These are phyloP conservation scores for Rhynchospora pubera DNA, from an alignment of 176 grass and related monocot species.

Conservation along the genomic window DNA sequence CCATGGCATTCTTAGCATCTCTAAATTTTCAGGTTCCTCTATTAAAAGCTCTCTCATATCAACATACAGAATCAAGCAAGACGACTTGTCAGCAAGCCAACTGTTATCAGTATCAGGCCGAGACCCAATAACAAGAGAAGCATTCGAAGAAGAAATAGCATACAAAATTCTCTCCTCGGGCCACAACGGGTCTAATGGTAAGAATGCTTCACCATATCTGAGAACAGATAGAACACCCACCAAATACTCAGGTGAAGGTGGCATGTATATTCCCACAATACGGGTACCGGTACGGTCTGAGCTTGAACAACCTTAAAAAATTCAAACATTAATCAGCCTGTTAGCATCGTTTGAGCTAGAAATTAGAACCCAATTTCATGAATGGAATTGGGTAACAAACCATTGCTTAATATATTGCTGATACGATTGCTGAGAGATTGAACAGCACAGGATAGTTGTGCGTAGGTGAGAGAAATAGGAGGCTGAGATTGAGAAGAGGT, in stretches of 20 bases:
- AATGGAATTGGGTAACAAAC: not conserved
- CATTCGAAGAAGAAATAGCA: constrained; percentile 41
- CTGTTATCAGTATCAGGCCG: not conserved
- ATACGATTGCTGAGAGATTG: constrained; percentile 40
- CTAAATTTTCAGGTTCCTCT: not conserved
- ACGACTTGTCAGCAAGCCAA: constrained; percentile 1
- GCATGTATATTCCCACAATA: constrained; percentile 46
- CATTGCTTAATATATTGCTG: constrained; percentile 20
- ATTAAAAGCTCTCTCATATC: constrained; percentile 7
- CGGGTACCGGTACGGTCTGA: constrained; percentile 19
- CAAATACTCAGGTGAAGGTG: constrained; percentile 62
- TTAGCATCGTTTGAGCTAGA: not conserved
- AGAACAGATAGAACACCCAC: constrained; percentile 54
- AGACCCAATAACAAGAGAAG: constrained; percentile 23
- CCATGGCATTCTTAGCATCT: constrained; percentile 33
- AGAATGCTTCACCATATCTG: constrained; percentile 62
- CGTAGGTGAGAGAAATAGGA: constrained; percentile 38
- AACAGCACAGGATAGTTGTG: constrained; percentile 36
- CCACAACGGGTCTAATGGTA: constrained; percentile 79
- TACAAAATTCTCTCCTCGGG: constrained; percentile 50
- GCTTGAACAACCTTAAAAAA: constrained; percentile 4
- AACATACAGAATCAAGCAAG: constrained; percentile 34
- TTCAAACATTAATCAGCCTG: not conserved
- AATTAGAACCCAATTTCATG: not conserved
- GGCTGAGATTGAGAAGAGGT: not conserved